Evolutionary conservation across 2,329 filamentous ascomycete species (phyloP).

Genomic region (Colletotrichum tabaci): DNA sequence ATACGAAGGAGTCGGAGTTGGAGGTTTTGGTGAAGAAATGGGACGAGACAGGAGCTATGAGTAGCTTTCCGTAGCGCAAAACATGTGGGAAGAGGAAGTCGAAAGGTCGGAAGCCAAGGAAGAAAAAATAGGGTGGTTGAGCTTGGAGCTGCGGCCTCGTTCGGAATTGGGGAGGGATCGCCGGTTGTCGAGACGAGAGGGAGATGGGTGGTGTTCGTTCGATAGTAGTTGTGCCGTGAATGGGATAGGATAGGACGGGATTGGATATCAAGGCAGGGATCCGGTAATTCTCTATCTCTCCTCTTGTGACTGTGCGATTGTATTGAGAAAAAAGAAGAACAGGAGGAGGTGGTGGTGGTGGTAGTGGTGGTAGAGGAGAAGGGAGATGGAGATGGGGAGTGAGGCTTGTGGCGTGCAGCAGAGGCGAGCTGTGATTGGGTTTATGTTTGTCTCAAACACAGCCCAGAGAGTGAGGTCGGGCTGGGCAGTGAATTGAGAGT

Average conservation of each 20-base stretch:
- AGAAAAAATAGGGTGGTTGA: not conserved
- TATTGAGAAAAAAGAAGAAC: too few species aligned
- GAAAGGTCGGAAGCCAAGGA: not conserved
- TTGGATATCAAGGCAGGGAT: too few species aligned
- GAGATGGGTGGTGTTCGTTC: conserved; percentile 3
- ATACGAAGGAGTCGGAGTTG: too few species aligned
- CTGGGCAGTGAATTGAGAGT: not conserved
- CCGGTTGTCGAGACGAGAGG: conserved; percentile 20
- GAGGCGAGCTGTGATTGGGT: conserved; percentile 22
- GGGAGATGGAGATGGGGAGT: not conserved
- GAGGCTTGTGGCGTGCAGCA: conserved; percentile 13
- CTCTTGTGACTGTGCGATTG: too few species aligned
- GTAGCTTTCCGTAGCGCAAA: conserved; percentile 23
- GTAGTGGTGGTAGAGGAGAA: not conserved
- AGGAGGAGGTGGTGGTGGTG: too few species aligned
- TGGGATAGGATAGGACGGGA: too few species aligned
- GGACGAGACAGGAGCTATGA: conserved; percentile 19
- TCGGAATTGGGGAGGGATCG: conserved; percentile 30
- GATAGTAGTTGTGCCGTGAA: not conserved
- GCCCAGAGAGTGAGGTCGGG: conserved; percentile 2
- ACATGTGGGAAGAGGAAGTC: conserved; percentile 27
- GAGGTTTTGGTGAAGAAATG: not conserved
- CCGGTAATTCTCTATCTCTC: not conserved
- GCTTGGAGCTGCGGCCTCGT: conserved; percentile 11
- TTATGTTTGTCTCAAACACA: conserved; percentile 36